A percentile compares a stretch with the other conserved stretches of the same genome.
phyloP scores from a whole-genome alignment of 805 yeast genomes.

The Hyphopichia homilentoma region DNA sequence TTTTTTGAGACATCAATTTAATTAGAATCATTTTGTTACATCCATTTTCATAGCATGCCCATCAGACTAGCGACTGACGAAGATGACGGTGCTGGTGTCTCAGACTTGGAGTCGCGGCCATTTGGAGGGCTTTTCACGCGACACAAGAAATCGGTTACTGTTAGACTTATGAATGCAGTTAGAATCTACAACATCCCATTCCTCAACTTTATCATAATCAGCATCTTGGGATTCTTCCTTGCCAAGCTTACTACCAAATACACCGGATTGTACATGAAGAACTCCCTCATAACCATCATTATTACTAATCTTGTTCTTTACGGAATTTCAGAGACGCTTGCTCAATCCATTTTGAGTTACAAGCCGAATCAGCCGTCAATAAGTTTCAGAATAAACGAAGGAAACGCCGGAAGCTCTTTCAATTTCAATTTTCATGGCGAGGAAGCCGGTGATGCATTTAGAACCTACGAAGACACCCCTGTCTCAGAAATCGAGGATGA shows the following conservation, averaged over 20 bases:
- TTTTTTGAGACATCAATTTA: too few species aligned
- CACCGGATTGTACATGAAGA: conserved; percentile 55
- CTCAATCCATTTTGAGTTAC: conserved; percentile 59
- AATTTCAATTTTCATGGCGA: conserved; percentile 8
- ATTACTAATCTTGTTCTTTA: conserved; percentile 75
- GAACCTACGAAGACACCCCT: neutral
- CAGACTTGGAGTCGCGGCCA: too few species aligned
- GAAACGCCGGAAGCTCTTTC: conserved; percentile 18
- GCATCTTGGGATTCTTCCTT: conserved; percentile 46
- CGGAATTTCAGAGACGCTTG: conserved; percentile 89
- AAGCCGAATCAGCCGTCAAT: conserved; percentile 17
- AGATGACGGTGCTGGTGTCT: too few species aligned
- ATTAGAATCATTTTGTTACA: neutral
- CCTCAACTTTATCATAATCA: conserved; percentile 51
- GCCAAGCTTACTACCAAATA: conserved; percentile 54
- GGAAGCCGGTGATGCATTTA: neutral
- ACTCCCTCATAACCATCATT: conserved; percentile 73
- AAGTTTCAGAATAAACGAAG: conserved; percentile 11
- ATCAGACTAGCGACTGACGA: conserved; percentile 17
- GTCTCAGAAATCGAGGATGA: neutral
- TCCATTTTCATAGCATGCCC: conserved; percentile 14
- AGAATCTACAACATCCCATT: conserved; percentile 50
- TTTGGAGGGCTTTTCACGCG: too few species aligned
- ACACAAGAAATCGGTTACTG: too few species aligned
- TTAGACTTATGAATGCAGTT: conserved; percentile 25